Conservation (phyloP, 2,329 filamentous ascomycete species). For the Microdochium trichocladiopsis region DNA sequence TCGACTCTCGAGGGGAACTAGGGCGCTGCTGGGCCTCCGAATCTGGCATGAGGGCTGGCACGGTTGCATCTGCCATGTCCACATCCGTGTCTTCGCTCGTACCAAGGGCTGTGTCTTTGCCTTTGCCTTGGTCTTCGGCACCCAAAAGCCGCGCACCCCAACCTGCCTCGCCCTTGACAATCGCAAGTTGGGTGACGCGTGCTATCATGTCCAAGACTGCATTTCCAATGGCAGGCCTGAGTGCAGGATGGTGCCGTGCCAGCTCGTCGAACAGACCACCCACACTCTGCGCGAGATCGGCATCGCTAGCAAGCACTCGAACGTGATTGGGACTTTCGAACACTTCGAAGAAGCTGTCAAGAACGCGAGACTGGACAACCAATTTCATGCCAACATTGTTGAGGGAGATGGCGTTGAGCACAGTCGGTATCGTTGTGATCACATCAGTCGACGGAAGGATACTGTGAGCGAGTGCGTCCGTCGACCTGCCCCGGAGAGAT, state of each 20-base stretch:
- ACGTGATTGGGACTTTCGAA: conserved; percentile 91
- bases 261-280: conserved; percentile 90
- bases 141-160: conserved; percentile 76
- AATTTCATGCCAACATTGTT: conserved; percentile 83
- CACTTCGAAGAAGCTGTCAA: conserved; percentile 89
- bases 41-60: conserved; percentile 9
- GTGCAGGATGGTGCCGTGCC: conserved; percentile 80
- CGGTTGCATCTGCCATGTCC: conserved; percentile 56
- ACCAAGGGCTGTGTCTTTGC: conserved; percentile 27
- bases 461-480: conserved; percentile 50
- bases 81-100: conserved; percentile 41
- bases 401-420: conserved; percentile 88
- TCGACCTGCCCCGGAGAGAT: conserved; percentile 36
- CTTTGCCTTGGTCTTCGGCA: conserved; percentile 34
- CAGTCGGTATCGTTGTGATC: conserved; percentile 77
- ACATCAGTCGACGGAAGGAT: conserved; percentile 86
- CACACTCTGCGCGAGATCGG: conserved; percentile 61
- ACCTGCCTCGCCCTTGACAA: conserved; percentile 60
- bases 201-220: conserved; percentile 87
- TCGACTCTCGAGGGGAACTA: conserved; percentile 23
- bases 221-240: conserved; percentile 74
- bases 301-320: conserved; percentile 71
- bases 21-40: conserved; percentile 2
- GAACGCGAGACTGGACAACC: conserved; percentile 73
- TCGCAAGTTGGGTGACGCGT: conserved; percentile 68